Evolutionary conservation across 1,139 yeast species (phyloP).

Genomic region (Hansenula lynferdii): DNA sequence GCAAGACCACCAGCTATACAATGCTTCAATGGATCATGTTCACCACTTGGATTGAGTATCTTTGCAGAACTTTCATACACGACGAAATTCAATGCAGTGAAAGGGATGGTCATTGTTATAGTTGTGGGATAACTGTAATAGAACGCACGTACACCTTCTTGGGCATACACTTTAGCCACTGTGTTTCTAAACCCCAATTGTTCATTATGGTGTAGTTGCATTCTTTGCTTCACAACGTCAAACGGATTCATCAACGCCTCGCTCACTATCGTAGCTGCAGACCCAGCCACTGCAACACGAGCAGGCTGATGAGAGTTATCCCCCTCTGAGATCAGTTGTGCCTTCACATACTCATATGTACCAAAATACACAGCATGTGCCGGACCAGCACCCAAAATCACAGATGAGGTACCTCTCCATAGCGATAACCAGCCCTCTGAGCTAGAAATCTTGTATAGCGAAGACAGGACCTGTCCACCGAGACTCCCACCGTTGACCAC

Average conservation of each 20-base stretch:
- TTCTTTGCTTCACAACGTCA: slow-evolving; percentile 88
- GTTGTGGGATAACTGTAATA: slow-evolving; percentile 96
- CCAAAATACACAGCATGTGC: slow-evolving; percentile 98
- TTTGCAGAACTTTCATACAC: slow-evolving; percentile 83
- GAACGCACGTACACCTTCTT: slow-evolving; percentile 81
- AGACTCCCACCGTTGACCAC: slow-evolving; percentile 43
- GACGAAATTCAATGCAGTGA: slow-evolving; percentile 92
- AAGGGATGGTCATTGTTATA: slow-evolving; percentile 87
- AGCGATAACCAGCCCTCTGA: slow-evolving; percentile 88
- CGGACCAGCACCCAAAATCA: slow-evolving; percentile 98
- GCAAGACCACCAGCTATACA: slow-evolving; percentile 94
- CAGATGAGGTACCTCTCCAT: slow-evolving; percentile 95
- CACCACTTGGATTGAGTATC: slow-evolving; percentile 69
- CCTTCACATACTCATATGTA: slow-evolving; percentile 88
- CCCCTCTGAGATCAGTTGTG: slow-evolving; percentile 35
- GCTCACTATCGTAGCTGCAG: slow-evolving; percentile 88
- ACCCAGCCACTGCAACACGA: slow-evolving; percentile 84
- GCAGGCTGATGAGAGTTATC: slow-evolving; percentile 62
- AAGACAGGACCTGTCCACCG: slow-evolving; percentile 37
- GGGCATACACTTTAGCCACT: slow-evolving; percentile 43
- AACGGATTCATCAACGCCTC: slow-evolving; percentile 98
- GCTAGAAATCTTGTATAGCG: slow-evolving; percentile 68
- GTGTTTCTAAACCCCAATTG: slow-evolving; percentile 13
- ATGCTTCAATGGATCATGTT: slow-evolving; percentile 86
- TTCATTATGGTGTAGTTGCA: slow-evolving; percentile 45